A percentile compares a stretch with the other conserved stretches of the same genome.
Evolutionary conservation across 805 yeast genomes (phyloP).

Genomic region (Priceomyces haplophilus): DNA sequence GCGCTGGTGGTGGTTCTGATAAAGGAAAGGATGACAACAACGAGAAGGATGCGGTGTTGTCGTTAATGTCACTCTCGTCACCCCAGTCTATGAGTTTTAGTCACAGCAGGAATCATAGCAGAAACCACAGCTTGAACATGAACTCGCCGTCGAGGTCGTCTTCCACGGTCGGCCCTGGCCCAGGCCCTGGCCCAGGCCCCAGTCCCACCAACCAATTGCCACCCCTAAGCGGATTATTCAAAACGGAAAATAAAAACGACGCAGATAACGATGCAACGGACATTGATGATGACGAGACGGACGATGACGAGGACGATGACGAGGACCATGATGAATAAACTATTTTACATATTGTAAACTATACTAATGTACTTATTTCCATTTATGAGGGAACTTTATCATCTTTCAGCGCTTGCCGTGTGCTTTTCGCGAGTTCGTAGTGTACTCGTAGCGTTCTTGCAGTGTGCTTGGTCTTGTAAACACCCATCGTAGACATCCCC

Average conservation of each 20-base stretch:
- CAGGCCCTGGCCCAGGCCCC: conserved; percentile 1
- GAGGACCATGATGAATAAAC: not conserved
- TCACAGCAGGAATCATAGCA: conserved; percentile 30
- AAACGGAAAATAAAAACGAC: conserved; percentile 6
- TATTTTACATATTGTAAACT: not conserved
- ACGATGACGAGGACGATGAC: conserved; percentile 11
- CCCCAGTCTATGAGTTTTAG: conserved; percentile 37
- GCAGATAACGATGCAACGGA: conserved; percentile 35
- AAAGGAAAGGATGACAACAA: conserved; percentile 16
- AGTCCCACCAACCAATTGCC: conserved; percentile 22
- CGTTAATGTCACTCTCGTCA: conserved; percentile 54
- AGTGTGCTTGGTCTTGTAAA: too few species aligned
- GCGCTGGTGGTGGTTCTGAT: conserved; percentile 1
- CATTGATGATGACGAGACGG: conserved; percentile 29
- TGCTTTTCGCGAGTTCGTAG: too few species aligned
- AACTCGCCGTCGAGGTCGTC: conserved; percentile 19
- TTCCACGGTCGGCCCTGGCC: not conserved
- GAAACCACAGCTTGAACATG: conserved; percentile 11
- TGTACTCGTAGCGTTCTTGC: too few species aligned
- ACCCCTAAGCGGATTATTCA: conserved; percentile 26
- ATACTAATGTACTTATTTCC: not conserved
- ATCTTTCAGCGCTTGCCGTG: too few species aligned
- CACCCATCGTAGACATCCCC: too few species aligned
- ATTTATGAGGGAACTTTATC: too few species aligned
- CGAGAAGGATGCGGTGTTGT: conserved; percentile 56